Evolutionary conservation across 2,329 filamentous ascomycete genomes (phyloP).

Genomic region (Pseudogymnoascus pannorum): DNA sequence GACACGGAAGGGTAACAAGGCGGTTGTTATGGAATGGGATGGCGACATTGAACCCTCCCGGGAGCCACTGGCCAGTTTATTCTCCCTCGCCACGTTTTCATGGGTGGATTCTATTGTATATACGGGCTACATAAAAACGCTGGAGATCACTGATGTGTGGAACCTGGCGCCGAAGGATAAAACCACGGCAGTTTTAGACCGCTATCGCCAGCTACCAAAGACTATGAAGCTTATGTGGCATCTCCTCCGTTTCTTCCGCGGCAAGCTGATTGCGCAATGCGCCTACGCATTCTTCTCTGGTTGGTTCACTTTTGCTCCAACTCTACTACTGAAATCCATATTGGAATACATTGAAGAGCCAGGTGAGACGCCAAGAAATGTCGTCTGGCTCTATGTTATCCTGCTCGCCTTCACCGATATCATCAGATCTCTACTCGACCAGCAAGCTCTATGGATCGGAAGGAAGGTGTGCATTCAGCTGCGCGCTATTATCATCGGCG

Average conservation of each 20-base stretch:
- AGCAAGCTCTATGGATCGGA: slow-evolving; percentile 85
- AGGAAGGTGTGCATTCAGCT: slow-evolving; percentile 90
- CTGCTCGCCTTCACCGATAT: slow-evolving; percentile 78
- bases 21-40: slow-evolving; percentile 81
- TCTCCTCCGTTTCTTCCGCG: slow-evolving; percentile 76
- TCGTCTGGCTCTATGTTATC: slow-evolving; percentile 93
- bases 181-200: slow-evolving; percentile 67
- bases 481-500: slow-evolving; percentile 90
- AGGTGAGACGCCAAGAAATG: slow-evolving; percentile 66
- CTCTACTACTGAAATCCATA: slow-evolving; percentile 82
- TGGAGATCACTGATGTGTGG: slow-evolving; percentile 85
- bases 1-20: slow-evolving; percentile 86
- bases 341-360: slow-evolving; percentile 90
- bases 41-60: slow-evolving; percentile 78
- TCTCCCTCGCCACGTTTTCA: slow-evolving; percentile 79
- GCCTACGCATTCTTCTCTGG: slow-evolving; percentile 72
- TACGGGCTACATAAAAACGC: slow-evolving; percentile 76
- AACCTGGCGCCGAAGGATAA: slow-evolving; percentile 85
- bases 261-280: slow-evolving; percentile 67
- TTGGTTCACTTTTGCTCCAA: slow-evolving; percentile 83
- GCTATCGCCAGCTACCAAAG: slow-evolving; percentile 81
- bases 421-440: slow-evolving; percentile 73
- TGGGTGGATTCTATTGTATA: slow-evolving; percentile 90
- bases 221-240: slow-evolving; percentile 73
- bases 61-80: slow-evolving; percentile 79